A percentile compares a stretch with the other conserved stretches of the same genome.
Evolutionary conservation across 2,329 filamentous ascomycete species (phyloP).

Genomic region (Leptographium wingfieldii): DNA sequence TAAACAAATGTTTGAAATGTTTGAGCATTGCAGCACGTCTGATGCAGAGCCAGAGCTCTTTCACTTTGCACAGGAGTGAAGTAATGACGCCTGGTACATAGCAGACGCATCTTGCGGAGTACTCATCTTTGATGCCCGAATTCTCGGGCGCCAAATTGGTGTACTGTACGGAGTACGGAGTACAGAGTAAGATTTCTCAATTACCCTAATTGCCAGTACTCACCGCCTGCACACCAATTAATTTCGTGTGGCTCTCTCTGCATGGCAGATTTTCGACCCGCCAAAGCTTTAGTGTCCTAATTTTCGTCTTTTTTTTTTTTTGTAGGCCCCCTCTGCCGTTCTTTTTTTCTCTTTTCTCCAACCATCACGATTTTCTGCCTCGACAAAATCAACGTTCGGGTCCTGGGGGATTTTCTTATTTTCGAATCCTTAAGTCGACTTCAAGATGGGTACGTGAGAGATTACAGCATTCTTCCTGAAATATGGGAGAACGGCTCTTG

Average conservation of each 20-base stretch:
- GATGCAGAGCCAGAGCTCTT: not conserved
- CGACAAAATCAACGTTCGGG: conserved; percentile 8
- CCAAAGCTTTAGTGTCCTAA: conserved; percentile 3
- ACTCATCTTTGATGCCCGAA: not conserved
- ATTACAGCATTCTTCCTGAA: conserved; percentile 2
- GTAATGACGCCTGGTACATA: not conserved
- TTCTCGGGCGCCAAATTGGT: too few species aligned
- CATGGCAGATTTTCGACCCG: not conserved
- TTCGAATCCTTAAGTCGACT: conserved; percentile 22
- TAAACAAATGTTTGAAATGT: not conserved
- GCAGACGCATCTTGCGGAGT: not conserved
- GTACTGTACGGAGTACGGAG: too few species aligned
- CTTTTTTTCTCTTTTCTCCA: conserved; percentile 9
- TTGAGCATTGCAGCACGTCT: not conserved
- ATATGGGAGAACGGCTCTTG: not conserved
- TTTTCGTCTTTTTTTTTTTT: conserved; percentile 1
- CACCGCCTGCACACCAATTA: conserved; percentile 27
- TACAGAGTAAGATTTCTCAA: not conserved
- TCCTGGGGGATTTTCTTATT: conserved; percentile 6
- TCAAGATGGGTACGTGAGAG: conserved; percentile 50
- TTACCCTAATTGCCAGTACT: conserved; percentile 32
- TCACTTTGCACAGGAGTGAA: not conserved
- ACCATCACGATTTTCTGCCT: conserved; percentile 25
- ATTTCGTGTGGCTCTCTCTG: not conserved
- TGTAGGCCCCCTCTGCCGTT: not conserved